Evolutionary conservation across 2,329 filamentous ascomycete genomes (phyloP).

Genomic region (Botrytis fabae): DNA sequence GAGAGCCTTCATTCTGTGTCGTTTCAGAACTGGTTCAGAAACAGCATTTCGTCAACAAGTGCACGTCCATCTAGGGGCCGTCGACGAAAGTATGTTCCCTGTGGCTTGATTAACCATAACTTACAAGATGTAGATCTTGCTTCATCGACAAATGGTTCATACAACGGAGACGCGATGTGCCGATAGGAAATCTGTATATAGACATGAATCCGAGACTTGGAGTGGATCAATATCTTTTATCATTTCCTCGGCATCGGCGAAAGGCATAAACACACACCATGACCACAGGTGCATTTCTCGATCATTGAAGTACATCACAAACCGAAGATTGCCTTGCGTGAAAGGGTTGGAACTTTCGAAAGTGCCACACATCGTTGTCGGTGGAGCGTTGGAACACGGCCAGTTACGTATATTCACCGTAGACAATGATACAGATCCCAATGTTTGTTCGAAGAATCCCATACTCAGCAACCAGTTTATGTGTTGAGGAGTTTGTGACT

Average conservation of each 20-base stretch:
- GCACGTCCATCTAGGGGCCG: not conserved
- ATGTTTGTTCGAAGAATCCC: not conserved
- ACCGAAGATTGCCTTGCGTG: not conserved
- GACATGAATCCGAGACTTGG: not conserved
- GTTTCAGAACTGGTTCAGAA: slow-evolving; percentile 8
- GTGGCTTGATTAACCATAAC: not conserved
- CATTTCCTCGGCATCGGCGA: not conserved
- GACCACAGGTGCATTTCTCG: too few species aligned
- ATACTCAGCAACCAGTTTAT: not conserved
- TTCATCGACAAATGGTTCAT: not conserved
- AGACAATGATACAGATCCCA: not conserved
- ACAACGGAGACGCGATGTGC: not conserved
- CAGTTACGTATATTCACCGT: not conserved
- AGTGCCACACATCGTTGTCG: not conserved
- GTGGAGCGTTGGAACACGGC: not conserved
- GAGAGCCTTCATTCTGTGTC: not conserved
- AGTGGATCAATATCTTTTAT: not conserved
- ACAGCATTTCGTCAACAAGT: not conserved
- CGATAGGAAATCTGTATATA: not conserved
- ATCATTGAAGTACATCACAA: not conserved
- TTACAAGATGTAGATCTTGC: not conserved
- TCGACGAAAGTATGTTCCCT: not conserved
- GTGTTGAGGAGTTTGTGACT: not conserved
- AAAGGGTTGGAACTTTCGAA: not conserved
- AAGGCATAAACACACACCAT: not conserved